Percentiles rank a stretch among this genome's conserved stretches.
These are phyloP conservation scores for Talinum fruticosum DNA, from an alignment of 148 eudicot species.

Conservation along the genomic window DNA sequence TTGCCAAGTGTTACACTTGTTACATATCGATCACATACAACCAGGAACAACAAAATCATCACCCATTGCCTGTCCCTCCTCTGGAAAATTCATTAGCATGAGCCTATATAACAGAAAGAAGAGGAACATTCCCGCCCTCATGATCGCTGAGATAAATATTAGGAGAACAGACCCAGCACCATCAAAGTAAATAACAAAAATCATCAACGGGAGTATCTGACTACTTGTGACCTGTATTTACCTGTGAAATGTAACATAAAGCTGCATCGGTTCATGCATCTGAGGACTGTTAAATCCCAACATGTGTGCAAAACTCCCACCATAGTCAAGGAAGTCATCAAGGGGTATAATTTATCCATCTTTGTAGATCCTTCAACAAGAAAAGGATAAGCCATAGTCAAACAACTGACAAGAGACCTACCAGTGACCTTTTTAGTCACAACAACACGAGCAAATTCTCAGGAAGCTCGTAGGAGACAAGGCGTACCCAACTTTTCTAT, in stretches of 20 bases:
- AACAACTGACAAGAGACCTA: neutral
- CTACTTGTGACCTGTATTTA: conserved; percentile 13
- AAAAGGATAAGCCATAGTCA: conserved; percentile 11
- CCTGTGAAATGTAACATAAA: conserved; percentile 84
- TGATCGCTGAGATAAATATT: conserved; percentile 71
- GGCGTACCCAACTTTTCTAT: too few relatives aligned
- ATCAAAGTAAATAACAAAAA: neutral
- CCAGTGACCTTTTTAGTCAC: too few relatives aligned
- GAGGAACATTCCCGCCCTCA: conserved; percentile 97
- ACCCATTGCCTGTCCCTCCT: too few relatives aligned
- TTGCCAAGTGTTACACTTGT: too few relatives aligned
- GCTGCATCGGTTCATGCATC: conserved; percentile 91
- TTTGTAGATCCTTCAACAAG: conserved; percentile 70
- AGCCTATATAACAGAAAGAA: too few relatives aligned
- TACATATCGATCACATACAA: too few relatives aligned
- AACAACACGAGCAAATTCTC: too few relatives aligned
- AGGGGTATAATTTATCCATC: conserved; percentile 56
- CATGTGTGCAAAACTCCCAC: conserved; percentile 88
- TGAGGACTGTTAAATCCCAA: conserved; percentile 77
- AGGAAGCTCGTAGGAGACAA: too few relatives aligned
- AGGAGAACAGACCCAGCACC: neutral
- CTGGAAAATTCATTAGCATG: too few relatives aligned
- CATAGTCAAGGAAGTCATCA: conserved; percentile 86
- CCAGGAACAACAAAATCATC: too few relatives aligned
- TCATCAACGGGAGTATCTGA: neutral